Base-by-base conservation (phyloP, 225 moss, liverwort and hornwort species). In the Polytrichum formosum region DNA sequence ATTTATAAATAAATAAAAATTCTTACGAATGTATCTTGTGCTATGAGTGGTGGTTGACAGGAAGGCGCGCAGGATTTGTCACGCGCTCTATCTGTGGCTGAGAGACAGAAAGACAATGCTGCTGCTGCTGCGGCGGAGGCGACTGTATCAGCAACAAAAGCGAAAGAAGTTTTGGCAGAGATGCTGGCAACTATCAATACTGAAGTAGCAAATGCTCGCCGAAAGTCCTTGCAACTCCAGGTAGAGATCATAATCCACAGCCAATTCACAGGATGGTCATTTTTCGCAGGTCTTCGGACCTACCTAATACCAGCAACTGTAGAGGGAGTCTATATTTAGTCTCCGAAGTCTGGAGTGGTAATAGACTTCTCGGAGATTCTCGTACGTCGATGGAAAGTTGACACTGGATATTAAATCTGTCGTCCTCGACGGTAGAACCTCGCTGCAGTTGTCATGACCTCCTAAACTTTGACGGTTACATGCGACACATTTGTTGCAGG, bases 81-180 rank as follows among this genome's bases (percentile, higher is more conserved):
- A 56, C 84, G 87, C 68, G 83, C 88, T 63, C 58, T 90, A 29
- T 53, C 83, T 29, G 77, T 82, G 63, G 88, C 85, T 75, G 82
- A 94, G 72, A 82, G 73, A 70, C 90, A 94, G 23, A 89, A 83
- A 66, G 92, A 94, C 21, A 68, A 75, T 22, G 97, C 97, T 77
- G 83, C 85, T 29, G 86, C 80, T 71, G 94, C 91, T 70, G 89
- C 97, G 68, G 79, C 76, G 18, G 88, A 92, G 56, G 94, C 94
- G 26, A 70, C 72, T 62, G 69, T 83, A 19, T 86, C 91, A 35
- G 97, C 94, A 68, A 77, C 91, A 20, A 90, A 90, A 78, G 85
- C 88, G 9, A 88, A 81, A 46, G 90, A 90, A 53, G 81, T 85
- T 26, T 79, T 95, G 26, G 71, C 77, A 22, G 91, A 92, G 27